Conservation (phyloP, 495 filamentous ascomycete species). For the Lophium mytilinum region DNA sequence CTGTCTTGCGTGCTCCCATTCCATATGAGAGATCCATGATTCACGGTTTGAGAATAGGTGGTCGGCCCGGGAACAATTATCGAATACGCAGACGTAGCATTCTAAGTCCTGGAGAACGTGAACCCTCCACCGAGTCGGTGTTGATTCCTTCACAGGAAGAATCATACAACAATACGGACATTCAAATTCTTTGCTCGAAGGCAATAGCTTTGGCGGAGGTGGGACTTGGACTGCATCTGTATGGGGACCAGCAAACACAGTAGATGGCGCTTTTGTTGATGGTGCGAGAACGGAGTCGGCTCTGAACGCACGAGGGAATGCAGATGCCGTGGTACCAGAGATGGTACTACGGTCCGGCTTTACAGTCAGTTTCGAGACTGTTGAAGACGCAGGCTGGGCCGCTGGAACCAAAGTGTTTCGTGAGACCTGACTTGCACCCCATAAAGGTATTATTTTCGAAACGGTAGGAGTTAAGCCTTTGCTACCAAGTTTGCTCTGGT, state of each 20-base stretch:
- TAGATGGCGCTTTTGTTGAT: neutral
- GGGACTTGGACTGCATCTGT: neutral
- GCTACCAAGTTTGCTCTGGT: neutral
- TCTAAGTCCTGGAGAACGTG: conserved; percentile 13
- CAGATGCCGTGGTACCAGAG: neutral
- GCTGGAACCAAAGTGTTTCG: neutral
- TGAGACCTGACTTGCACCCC: neutral
- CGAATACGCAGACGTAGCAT: conserved; percentile 15
- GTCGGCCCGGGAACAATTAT: neutral
- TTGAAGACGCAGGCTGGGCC: neutral
- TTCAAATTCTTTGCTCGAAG: neutral
- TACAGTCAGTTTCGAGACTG: neutral
- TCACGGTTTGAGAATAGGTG: conserved; percentile 2
- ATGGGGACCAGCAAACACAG: neutral
- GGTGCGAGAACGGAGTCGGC: neutral
- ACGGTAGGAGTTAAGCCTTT: neutral
- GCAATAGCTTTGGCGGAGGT: neutral
- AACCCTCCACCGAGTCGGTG: neutral
- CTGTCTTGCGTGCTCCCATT: neutral
- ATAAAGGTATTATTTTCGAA: neutral
- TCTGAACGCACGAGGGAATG: neutral
- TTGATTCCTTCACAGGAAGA: neutral
- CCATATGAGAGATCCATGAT: conserved; percentile 14
- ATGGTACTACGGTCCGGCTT: neutral
- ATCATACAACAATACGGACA: neutral